Percentiles rank a stretch among this genome's conserved stretches.
Evolutionary conservation across 768 basidiomycete genomes (phyloP).

Genomic region (Tulasnella calospora): DNA sequence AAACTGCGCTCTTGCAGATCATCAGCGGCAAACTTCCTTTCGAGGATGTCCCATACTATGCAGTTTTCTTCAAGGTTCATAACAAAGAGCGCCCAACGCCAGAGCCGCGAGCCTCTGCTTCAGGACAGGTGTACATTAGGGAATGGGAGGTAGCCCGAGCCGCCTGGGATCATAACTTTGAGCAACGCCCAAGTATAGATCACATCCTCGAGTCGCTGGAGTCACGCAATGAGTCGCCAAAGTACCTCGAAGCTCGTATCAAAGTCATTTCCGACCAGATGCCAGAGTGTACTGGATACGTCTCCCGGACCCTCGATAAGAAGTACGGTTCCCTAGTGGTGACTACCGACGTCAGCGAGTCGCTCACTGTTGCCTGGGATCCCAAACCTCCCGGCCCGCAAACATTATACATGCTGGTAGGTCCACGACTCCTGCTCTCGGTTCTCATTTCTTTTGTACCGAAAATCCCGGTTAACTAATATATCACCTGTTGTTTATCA

Average conservation of each 20-base stretch:
- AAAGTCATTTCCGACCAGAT: neutral
- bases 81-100: neutral
- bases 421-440: neutral
- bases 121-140: neutral
- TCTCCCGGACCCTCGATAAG: neutral
- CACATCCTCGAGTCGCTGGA: neutral
- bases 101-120: neutral
- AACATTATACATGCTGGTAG: neutral
- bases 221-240: neutral
- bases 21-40: constrained; percentile 2
- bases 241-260: neutral
- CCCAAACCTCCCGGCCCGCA: neutral
- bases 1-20: neutral
- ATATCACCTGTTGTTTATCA: neutral
- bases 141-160: neutral
- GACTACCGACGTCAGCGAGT: neutral
- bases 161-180: neutral
- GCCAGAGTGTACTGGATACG: neutral
- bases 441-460: neutral
- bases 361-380: neutral
- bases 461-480: neutral
- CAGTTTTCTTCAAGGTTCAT: neutral
- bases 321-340: neutral
- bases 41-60: neutral
- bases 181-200: neutral